Base-by-base conservation (phyloP, 495 filamentous ascomycete species). In the Penicillium pancosmium region DNA sequence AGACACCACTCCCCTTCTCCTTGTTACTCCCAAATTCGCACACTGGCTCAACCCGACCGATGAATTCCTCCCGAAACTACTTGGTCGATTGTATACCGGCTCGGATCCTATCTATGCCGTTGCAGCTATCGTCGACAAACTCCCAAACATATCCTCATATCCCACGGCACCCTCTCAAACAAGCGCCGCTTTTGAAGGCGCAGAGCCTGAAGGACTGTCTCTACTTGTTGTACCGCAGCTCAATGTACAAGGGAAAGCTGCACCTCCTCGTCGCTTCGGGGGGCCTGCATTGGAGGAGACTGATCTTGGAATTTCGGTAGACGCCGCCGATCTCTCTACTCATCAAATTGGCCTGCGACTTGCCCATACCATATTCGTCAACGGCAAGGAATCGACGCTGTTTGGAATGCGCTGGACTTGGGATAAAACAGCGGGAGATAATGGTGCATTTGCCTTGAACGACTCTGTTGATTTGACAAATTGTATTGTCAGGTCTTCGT, bases 291-390 rank as follows among this genome's bases (percentile, higher is more conserved):
- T 61, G 11, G 69, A 74, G 21, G 72, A 79, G n/a, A 33, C 77
- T 9, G 67, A 65, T 18, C 63, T 80, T 11, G 44, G 68, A 23
- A 61, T 79, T 18, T 71, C 71, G 1, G 43, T 77, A 35, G 57
- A 59, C 9, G 57, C 44, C 10, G 47, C 40, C 2, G 23, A 34
- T 25, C 23, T 36, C 23, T 49, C 41, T 15, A 21, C 19, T 9
- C 34, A 61, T 25, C 47, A 78, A 31, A 57, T 80, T 41, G 76
- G 77, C 46, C 35, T 91, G 18, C 90, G 89, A 8, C 78, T 92
- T 25, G 88, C 91, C 55, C 91, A 91, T 63, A 94, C 91, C 0
- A 64, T 92, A 12, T 94, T 93, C 64, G 73, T 82, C 47, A 93
- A 85, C 62, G 90, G 89, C 27, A 83, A 74, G 41, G 76, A 80